Evolutionary conservation across 306 rosid species (phyloP).

Genomic region (Medicago truncatula): MtrunA17r5.0-ANR NC_053046.1:41116501-41117000

Average conservation of each 20-base stretch:
- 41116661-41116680: neutral
- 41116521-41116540: no score
- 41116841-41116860: slow-evolving; percentile 82
- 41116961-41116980: slow-evolving; percentile 68
- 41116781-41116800: slow-evolving; percentile 68
- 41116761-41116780: slow-evolving; percentile 75
- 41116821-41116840: slow-evolving; percentile 94
- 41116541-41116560: no score
- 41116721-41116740: slow-evolving; percentile 72
- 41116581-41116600: neutral
- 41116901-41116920: slow-evolving; percentile 39
- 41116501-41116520: no score
- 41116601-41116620: slow-evolving; percentile 13
- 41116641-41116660: neutral
- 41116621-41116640: no score
- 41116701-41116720: slow-evolving; percentile 85
- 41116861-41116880: slow-evolving; percentile 69
- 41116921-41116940: slow-evolving; percentile 48
- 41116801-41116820: slow-evolving; percentile 83
- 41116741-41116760: slow-evolving; percentile 90
- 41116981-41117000: slow-evolving; percentile 59
- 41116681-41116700: slow-evolving; percentile 86
- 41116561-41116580: no score
- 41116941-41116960: slow-evolving; percentile 60
- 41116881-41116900: slow-evolving; percentile 50